Base-by-base conservation (phyloP, 345 rosid genomes). In the Pseudoturritis turrita region DNA sequence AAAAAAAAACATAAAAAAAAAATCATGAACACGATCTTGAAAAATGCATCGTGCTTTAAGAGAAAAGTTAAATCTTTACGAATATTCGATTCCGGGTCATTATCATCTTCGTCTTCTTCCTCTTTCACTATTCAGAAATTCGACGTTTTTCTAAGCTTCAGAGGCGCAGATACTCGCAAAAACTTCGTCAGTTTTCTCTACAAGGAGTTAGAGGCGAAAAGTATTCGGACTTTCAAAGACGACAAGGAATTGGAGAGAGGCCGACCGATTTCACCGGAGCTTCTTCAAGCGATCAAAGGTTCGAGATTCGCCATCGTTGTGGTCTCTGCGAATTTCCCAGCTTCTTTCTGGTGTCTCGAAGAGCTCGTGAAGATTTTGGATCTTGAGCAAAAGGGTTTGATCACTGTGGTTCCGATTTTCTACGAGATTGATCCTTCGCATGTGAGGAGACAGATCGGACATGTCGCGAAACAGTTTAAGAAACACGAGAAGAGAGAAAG, bases 91-190 rank as follows among this genome's bases (percentile, higher is more conserved):
- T 39, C 79, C 13, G 70, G 33, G 49, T 47, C 79, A 62, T 8
- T 56, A 7, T 56, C 75, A 29, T 63, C 71, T 7, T 40, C 73
- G 0, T 62, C 65, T 21, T 70, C 77, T 58, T 65, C 52, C 3
- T 77, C 77, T 7, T 66, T 72, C 29, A 59, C 64, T 41, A 64
- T 73, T 14, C 11, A 5, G n/a, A 65, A 0, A 5, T 71, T 43
- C 71, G 77, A 75, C 21, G 82, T 75, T 33, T 79, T 79, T 14
- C 31, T 79, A 4, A 79, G 82, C 23, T 79, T 71, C 49, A 61
- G 82, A 71, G 82, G 80, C 28, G 39, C 53, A 41, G 80, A 79
- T 59, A 79, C 77, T 7, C 77, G 82, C 47, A 71, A 35, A 2
- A 72, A 25, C 47, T 75, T 79, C 66, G 4, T 62, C 10, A 79